phyloP scores from a whole-genome alignment of 805 yeast genomes.

The Isabelozyma gotoi region DNA sequence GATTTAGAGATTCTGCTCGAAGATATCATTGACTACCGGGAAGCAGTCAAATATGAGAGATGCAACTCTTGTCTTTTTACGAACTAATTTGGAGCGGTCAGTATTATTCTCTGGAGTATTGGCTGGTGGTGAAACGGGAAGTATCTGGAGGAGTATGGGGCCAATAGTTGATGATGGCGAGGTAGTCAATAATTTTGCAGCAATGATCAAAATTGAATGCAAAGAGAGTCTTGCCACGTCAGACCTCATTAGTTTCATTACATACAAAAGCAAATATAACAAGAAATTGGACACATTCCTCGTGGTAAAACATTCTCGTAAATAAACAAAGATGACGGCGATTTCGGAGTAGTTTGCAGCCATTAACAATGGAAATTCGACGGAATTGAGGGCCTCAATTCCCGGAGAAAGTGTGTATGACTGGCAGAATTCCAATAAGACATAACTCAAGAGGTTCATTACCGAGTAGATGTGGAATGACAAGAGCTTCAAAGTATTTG shows the following conservation, averaged over 20 bases:
- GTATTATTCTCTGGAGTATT: neutral
- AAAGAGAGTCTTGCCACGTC: neutral
- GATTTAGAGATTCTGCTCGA: neutral
- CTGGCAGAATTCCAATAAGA: constrained; percentile 14
- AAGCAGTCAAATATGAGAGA: constrained; percentile 22
- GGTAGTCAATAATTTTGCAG: neutral
- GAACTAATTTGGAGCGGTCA: neutral
- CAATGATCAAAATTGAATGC: neutral
- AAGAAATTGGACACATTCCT: neutral
- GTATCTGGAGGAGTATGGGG: neutral
- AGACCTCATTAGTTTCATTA: neutral
- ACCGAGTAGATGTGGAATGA: constrained; percentile 27
- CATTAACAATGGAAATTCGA: constrained; percentile 15
- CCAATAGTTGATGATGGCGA: neutral
- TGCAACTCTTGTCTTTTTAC: constrained; percentile 13
- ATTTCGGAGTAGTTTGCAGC: constrained; percentile 14
- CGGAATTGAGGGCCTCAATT: constrained; percentile 12
- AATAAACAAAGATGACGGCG: constrained; percentile 7
- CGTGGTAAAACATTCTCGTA: constrained; percentile 5
- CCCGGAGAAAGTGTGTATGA: constrained; percentile 12
- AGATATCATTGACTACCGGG: constrained; percentile 19
- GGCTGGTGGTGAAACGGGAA: neutral
- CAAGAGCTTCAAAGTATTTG: constrained; percentile 18
- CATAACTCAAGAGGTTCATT: constrained; percentile 21
- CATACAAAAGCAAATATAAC: neutral